phyloP scores from a whole-genome alignment of 2,329 filamentous ascomycete genomes.

The Trichoderma polysporum region DNA sequence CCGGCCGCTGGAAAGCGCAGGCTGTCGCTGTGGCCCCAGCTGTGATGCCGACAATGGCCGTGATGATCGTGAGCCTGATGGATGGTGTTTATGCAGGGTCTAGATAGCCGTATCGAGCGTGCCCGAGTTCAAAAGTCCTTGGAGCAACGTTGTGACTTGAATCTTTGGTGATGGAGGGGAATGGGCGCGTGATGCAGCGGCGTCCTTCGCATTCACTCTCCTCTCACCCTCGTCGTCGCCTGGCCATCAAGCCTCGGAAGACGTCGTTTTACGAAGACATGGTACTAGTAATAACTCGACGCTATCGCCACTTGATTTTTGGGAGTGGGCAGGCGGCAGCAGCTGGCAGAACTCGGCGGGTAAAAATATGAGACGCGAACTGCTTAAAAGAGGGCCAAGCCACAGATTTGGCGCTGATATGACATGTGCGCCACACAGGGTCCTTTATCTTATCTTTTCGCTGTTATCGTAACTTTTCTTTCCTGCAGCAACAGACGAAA shows the following conservation, averaged over 20 bases:
- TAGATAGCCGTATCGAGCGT: neutral
- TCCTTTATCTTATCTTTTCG: constrained; percentile 11
- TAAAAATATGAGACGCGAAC: too few species aligned
- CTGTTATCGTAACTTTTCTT: constrained; percentile 29
- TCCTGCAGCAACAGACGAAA: constrained; percentile 19
- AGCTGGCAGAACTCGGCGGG: constrained; percentile 17
- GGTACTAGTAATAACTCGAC: neutral
- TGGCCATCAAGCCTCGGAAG: constrained; percentile 13
- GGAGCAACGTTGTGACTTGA: neutral
- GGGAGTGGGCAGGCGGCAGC: constrained; percentile 12
- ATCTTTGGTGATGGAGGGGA: neutral
- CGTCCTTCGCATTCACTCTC: constrained; percentile 19
- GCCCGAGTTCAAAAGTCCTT: neutral
- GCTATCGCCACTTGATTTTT: constrained; percentile 2
- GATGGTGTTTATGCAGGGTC: neutral
- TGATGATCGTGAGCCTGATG: neutral
- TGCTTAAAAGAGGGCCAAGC: too few species aligned
- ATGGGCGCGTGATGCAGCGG: neutral
- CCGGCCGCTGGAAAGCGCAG: neutral
- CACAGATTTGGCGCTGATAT: neutral
- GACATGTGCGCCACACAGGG: neutral
- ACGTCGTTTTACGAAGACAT: constrained; percentile 9
- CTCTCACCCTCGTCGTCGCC: constrained; percentile 17
- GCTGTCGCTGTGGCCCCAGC: neutral
- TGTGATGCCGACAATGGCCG: constrained; percentile 7